phyloP scores from a whole-genome alignment of 1,284 basidiomycete species.

The Microbotryum lychnidis-dioicae region DNA sequence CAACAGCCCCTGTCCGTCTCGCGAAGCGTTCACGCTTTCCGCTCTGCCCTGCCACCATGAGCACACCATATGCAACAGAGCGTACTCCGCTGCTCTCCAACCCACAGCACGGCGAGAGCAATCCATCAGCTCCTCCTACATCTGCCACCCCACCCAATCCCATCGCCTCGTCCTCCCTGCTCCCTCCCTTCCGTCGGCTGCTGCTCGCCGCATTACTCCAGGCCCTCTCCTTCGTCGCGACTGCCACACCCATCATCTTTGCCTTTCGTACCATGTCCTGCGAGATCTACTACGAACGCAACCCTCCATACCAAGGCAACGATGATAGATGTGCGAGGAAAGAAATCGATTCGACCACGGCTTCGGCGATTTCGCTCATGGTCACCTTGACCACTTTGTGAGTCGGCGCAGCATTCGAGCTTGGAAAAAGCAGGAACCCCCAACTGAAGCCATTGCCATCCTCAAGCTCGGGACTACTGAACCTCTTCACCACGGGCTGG shows the following conservation, averaged over 20 bases:
- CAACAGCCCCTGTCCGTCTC: too few relatives aligned
- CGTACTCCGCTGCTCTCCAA: too few relatives aligned
- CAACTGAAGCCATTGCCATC: neutral
- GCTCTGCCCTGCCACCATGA: too few relatives aligned
- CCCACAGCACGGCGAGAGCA: too few relatives aligned
- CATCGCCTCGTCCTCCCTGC: neutral
- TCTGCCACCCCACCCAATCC: too few relatives aligned
- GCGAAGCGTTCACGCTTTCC: too few relatives aligned
- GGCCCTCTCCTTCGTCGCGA: slow-evolving; percentile 37
- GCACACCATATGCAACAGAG: too few relatives aligned
- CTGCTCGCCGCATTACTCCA: slow-evolving; percentile 37
- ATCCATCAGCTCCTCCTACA: too few relatives aligned
- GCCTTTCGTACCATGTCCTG: slow-evolving; percentile 39
- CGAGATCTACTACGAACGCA: slow-evolving; percentile 37
- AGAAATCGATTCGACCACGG: slow-evolving; percentile 35
- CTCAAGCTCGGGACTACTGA: slow-evolving; percentile 34
- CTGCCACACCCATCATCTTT: slow-evolving; percentile 41
- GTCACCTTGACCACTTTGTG: slow-evolving; percentile 23
- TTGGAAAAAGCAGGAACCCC: neutral
- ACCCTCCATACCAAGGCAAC: slow-evolving; percentile 9
- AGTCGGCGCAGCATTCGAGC: neutral
- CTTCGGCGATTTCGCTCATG: slow-evolving; percentile 37
- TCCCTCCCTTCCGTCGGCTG: slow-evolving; percentile 15
- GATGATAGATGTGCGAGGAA: slow-evolving; percentile 37
- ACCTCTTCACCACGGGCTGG: slow-evolving; percentile 40